Percentiles rank a stretch among this genome's conserved stretches.
These are phyloP conservation scores for Phytopythium ostracodes DNA, from an alignment of 352 stramenopile genomes.

Conservation along the genomic window DNA sequence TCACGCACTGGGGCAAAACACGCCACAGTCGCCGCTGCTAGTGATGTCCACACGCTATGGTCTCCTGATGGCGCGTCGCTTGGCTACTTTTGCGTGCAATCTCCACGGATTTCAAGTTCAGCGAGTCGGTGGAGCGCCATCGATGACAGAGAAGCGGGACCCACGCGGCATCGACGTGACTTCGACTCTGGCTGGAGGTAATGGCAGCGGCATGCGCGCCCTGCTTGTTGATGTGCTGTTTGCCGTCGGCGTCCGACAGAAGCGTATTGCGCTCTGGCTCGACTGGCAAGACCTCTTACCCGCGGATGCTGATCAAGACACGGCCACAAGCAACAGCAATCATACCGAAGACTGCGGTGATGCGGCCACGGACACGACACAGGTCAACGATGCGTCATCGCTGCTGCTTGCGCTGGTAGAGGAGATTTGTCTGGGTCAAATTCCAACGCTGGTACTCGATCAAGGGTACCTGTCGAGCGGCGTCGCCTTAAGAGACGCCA, in stretches of 20 bases:
- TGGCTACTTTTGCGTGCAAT: conserved; percentile 36
- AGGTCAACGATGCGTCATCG: conserved; percentile 5
- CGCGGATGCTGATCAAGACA: not conserved
- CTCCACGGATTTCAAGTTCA: conserved; percentile 33
- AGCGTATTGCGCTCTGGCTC: conserved; percentile 35
- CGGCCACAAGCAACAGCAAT: not conserved
- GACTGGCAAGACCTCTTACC: not conserved
- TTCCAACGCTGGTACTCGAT: conserved; percentile 30
- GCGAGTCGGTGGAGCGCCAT: not conserved
- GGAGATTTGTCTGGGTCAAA: conserved; percentile 30
- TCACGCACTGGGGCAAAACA: conserved; percentile 22
- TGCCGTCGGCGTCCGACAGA: conserved; percentile 24
- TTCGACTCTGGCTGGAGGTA: not conserved
- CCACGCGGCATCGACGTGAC: not conserved
- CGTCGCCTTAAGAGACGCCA: conserved; percentile 26
- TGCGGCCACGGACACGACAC: not conserved
- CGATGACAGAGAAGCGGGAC: not conserved
- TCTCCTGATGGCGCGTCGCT: conserved; percentile 11
- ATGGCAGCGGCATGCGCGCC: not conserved
- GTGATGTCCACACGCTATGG: conserved; percentile 19
- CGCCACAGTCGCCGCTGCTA: conserved; percentile 14
- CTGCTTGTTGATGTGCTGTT: conserved; percentile 13
- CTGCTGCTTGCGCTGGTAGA: conserved; percentile 19
- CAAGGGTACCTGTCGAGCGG: conserved; percentile 8
- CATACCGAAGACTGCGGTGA: not conserved